Conservation (phyloP, 768 basidiomycete genomes). For the Auriscalpium vulgare region DNA sequence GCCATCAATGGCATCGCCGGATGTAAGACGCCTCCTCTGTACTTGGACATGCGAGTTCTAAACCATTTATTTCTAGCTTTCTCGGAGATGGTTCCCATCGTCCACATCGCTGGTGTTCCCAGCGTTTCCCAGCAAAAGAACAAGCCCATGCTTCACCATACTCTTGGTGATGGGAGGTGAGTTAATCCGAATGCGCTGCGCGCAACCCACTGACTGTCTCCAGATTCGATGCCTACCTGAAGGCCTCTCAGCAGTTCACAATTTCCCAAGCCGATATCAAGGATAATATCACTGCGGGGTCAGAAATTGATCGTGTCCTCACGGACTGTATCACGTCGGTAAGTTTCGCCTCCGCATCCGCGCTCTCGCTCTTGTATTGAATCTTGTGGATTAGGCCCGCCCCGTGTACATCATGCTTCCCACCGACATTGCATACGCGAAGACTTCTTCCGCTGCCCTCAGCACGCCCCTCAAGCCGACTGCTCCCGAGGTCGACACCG, state of each 20-base stretch:
- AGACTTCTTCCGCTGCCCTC: conserved; percentile 60
- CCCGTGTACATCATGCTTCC: conserved; percentile 87
- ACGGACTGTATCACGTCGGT: conserved; percentile 37
- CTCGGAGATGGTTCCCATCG: conserved; percentile 83
- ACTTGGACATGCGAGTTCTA: not conserved
- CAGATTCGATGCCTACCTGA: conserved; percentile 74
- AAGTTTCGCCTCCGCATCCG: not conserved
- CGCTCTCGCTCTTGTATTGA: not conserved
- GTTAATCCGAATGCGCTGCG: not conserved
- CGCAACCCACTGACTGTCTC: not conserved
- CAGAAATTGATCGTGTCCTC: conserved; percentile 74
- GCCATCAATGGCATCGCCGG: conserved; percentile 82
- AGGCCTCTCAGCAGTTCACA: conserved; percentile 71
- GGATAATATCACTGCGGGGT: conserved; percentile 44
- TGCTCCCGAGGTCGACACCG: conserved; percentile 44
- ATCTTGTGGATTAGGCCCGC: conserved; percentile 42
- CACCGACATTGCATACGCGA: conserved; percentile 66
- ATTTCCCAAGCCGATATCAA: conserved; percentile 55
- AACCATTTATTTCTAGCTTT: conserved; percentile 38
- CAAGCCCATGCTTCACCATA: conserved; percentile 79
- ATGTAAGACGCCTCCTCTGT: conserved; percentile 28
- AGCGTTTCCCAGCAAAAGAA: conserved; percentile 63
- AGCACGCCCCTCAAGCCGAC: conserved; percentile 45
- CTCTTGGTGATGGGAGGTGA: conserved; percentile 75
- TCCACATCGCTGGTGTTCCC: conserved; percentile 84